Evolutionary conservation across 768 basidiomycete species (phyloP).

Genomic region (Dacryopinax primogenitus): DNA sequence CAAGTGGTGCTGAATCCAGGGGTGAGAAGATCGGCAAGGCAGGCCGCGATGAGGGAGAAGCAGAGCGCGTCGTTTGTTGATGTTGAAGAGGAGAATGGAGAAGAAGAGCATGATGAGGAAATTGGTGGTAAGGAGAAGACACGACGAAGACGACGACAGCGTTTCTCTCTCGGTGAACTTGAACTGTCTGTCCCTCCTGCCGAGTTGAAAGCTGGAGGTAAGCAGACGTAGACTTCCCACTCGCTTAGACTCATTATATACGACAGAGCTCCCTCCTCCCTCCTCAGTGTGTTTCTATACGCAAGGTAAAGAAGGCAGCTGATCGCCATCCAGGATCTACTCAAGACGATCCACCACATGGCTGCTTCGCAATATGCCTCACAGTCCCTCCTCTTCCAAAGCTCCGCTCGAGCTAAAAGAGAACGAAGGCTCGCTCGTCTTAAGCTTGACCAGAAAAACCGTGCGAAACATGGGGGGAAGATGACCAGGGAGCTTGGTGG

Average conservation of each 20-base stretch:
- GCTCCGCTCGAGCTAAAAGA: not conserved
- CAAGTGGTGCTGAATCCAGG: not conserved
- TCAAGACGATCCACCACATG: not conserved
- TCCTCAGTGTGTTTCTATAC: not conserved
- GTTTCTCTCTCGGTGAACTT: no score
- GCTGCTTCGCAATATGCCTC: not conserved
- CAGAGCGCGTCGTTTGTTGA: no score
- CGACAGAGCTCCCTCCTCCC: not conserved
- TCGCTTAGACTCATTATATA: no score
- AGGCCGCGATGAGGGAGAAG: no score
- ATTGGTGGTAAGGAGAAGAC: no score
- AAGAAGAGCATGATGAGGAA: no score
- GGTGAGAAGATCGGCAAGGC: no score
- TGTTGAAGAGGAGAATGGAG: no score
- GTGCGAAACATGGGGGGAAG: not conserved
- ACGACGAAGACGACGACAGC: no score
- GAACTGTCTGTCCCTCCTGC: no score
- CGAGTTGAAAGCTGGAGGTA: no score
- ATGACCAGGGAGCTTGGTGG: not conserved
- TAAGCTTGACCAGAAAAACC: not conserved
- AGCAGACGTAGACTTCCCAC: no score
- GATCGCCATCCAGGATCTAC: not conserved
- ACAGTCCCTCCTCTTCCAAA: not conserved
- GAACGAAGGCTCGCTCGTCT: not conserved
- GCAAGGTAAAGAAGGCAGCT: not conserved